phyloP scores from a whole-genome alignment of 2,329 filamentous ascomycete species.

The Colletotrichum lini region DNA sequence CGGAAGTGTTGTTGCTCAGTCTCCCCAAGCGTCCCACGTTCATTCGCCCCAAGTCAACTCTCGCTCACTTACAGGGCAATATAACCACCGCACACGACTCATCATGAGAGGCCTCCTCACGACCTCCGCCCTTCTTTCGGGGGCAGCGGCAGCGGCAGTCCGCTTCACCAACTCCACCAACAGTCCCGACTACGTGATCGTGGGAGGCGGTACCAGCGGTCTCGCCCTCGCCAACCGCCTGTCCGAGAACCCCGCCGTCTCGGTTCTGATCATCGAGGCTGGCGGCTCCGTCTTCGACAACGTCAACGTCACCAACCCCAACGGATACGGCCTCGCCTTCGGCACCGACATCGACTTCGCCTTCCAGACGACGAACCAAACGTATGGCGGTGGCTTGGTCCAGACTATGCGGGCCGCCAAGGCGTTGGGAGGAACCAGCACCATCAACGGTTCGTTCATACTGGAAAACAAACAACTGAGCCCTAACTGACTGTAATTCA shows the following conservation, averaged over 20 bases:
- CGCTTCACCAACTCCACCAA: conserved; percentile 12
- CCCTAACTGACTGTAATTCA: conserved; percentile 37
- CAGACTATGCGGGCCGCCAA: conserved; percentile 54
- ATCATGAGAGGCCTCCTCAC: conserved; percentile 16
- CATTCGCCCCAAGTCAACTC: neutral
- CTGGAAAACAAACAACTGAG: neutral
- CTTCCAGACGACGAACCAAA: conserved; percentile 52
- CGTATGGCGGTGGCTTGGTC: conserved; percentile 49
- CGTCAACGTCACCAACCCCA: conserved; percentile 50
- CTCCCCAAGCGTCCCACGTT: neutral
- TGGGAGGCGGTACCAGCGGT: conserved; percentile 56
- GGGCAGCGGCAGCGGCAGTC: conserved; percentile 15
- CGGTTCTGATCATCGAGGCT: conserved; percentile 52
- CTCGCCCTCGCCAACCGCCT: conserved; percentile 56
- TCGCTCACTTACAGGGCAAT: no score
- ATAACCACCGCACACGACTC: neutral
- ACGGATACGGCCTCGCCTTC: conserved; percentile 46
- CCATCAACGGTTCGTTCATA: conserved; percentile 54
- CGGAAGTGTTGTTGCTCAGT: accelerated
- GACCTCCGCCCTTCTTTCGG: conserved; percentile 11
- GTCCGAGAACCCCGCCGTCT: conserved; percentile 51
- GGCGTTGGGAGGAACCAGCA: conserved; percentile 57
- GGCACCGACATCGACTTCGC: conserved; percentile 53
- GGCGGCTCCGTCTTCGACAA: conserved; percentile 54
- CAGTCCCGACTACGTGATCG: conserved; percentile 54